Base-by-base conservation (phyloP, 2,329 filamentous ascomycete genomes). In the Parastagonospora avenae region DNA sequence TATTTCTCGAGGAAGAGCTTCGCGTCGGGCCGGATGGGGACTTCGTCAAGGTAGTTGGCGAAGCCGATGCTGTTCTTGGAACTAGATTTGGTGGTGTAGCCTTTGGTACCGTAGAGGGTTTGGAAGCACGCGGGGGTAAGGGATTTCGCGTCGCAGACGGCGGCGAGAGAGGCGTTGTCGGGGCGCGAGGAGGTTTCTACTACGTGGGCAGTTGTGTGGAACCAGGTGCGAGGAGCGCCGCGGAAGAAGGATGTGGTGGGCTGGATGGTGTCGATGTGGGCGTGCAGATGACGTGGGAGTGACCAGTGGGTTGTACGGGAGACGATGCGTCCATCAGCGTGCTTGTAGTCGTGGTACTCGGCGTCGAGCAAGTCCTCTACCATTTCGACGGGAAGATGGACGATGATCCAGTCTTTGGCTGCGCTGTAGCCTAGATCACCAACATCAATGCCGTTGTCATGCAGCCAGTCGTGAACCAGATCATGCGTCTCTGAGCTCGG, bases 191-290 rank as follows among this genome's bases (percentile, higher is more conserved):
- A 72, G 42, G 59, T 62, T 8, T 54, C 53, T 1, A 68, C 66
- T 12, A 68, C 58, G 40, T 64, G 57, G 2, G 57, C 59, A 8
- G 53, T 44, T 19, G 60, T 57, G 16, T 64, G 50, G 30, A 68
- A 32, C 19, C 63, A 70, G 7, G 69, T 70, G 4, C 66, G 36
- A 6, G 62, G 52, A 12, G 52, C 59, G 19, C 53, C 63, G 24
- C 63, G 68, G 60, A 73, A 81, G 73, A 86, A 86, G 0, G 82
- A 82, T 42, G 79, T 85, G 1, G 83, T 86, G 2, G 84, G 84
- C 64, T 86, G 83, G 24, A 86, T 80, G 10, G 81, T 78, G 60
- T 85, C 82, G 54, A 86, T 80, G 61, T 84, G 82, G 42, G 77
- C 74, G 61, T 85, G 82, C 4, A 86, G 74, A 60, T 85, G 79